phyloP scores from a whole-genome alignment of 768 basidiomycete genomes.

The Mycena pura region DNA sequence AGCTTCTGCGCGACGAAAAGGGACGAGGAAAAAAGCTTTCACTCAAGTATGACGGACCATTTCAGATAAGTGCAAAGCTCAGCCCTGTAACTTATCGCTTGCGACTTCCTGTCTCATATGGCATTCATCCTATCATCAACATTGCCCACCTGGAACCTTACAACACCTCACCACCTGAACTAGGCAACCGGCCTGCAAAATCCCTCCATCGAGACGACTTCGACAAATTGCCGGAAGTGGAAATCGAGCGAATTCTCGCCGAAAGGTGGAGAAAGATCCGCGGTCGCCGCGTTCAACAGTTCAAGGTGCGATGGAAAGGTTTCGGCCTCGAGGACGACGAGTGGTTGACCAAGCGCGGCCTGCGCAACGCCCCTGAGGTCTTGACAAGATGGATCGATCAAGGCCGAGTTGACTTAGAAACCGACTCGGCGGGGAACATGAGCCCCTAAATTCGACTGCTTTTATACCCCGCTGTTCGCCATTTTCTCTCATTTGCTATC shows the following conservation, averaged over 20 bases:
- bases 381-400: too few relatives aligned
- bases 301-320: slow-evolving; percentile 29
- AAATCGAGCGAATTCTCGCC: slow-evolving; percentile 31
- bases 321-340: slow-evolving; percentile 30
- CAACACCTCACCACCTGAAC: slow-evolving; percentile 25
- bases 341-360: slow-evolving; percentile 34
- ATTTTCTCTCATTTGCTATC: too few relatives aligned
- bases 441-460: too few relatives aligned
- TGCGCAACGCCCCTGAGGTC: too few relatives aligned
- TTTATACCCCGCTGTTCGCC: too few relatives aligned
- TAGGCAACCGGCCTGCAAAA: slow-evolving; percentile 22
- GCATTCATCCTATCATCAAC: slow-evolving; percentile 41
- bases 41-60: slow-evolving; percentile 39
- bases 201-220: slow-evolving; percentile 19
- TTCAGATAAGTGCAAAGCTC: slow-evolving; percentile 35
- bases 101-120: slow-evolving; percentile 35
- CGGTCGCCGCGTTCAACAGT: slow-evolving; percentile 16
- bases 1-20: slow-evolving; percentile 23
- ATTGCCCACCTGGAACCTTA: slow-evolving; percentile 40
- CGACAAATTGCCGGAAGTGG: slow-evolving; percentile 23
- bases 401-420: too few relatives aligned
- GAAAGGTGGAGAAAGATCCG: background rate
- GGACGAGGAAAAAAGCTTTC: slow-evolving; percentile 38
- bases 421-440: too few relatives aligned
- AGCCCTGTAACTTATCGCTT: slow-evolving; percentile 37